phyloP scores from a whole-genome alignment of 371 early-diverging fungal species.

The Apophysomyces trapeziformis region DNA sequence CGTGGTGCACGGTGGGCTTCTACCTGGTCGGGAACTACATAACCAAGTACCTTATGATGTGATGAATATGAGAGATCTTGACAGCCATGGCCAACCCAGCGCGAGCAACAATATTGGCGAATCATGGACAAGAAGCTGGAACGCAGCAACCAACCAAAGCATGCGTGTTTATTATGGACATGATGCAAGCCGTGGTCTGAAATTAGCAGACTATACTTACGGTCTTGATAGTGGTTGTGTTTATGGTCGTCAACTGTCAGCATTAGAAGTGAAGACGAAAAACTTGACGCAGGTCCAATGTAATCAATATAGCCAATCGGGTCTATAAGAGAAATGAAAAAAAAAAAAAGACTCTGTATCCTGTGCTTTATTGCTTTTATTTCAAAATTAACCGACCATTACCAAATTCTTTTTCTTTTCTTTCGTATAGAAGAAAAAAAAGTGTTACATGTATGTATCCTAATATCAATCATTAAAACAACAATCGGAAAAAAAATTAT shows the following conservation, averaged over 20 bases:
- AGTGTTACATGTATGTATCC: no score
- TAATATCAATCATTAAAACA: background rate
- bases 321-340: conserved; percentile 3
- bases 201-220: conserved; percentile 55
- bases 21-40: conserved; percentile 42
- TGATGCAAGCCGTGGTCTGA: conserved; percentile 65
- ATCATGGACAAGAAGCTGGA: background rate
- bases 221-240: conserved; percentile 78
- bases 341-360: background rate
- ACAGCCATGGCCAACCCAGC: conserved; percentile 36
- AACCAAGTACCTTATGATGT: conserved; percentile 56
- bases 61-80: conserved; percentile 66
- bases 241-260: conserved; percentile 65
- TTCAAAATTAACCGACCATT: no score
- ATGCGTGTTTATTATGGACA: conserved; percentile 68
- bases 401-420: no score
- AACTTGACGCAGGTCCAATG: conserved; percentile 43
- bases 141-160: conserved; percentile 18
- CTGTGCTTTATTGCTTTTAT: background rate
- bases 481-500: conserved; percentile 5
- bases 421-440: no score
- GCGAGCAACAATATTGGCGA: background rate
- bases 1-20: conserved; percentile 72
- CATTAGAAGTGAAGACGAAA: conserved; percentile 44
- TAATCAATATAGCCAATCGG: conserved; percentile 7